Percentiles rank a stretch among this genome's conserved stretches.
These are phyloP conservation scores for Coelastrella sp. DNA, from an alignment of 139 green algal genomes.

Conservation along the genomic window DNA sequence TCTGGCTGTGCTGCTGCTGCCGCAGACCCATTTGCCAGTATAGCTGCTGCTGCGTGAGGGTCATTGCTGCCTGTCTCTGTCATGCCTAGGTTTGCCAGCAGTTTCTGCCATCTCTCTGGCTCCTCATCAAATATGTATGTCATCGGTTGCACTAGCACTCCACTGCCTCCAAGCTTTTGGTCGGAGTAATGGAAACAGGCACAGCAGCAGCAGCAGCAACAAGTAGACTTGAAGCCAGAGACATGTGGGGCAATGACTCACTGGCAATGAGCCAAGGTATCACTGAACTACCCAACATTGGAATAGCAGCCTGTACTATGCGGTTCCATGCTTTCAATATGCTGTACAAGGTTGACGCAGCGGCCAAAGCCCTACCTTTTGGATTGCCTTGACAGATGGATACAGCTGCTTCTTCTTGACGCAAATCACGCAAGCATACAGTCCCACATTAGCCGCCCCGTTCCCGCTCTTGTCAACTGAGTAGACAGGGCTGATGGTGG, in stretches of 20 bases:
- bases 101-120: slow-evolving; percentile 82
- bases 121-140: slow-evolving; percentile 99
- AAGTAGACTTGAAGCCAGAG: too few species aligned
- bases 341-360: not conserved
- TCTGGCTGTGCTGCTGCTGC: slow-evolving; percentile 21
- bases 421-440: slow-evolving; percentile 87
- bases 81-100: slow-evolving; percentile 80
- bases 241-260: too few species aligned
- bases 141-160: slow-evolving; percentile 96
- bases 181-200: not conserved
- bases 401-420: slow-evolving; percentile 94
- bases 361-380: slow-evolving; percentile 63
- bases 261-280: too few species aligned
- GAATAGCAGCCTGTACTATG: too few species aligned
- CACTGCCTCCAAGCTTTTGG: slow-evolving; percentile 86
- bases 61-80: slow-evolving; percentile 30
- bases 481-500: slow-evolving; percentile 90
- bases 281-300: too few species aligned
- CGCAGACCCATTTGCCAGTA: not conserved
- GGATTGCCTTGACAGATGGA: slow-evolving; percentile 84
- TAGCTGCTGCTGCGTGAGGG: slow-evolving; percentile 18
- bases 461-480: slow-evolving; percentile 28
- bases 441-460: slow-evolving; percentile 50
- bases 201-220: not conserved
- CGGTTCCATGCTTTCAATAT: too few species aligned